Percentiles rank a stretch among this genome's conserved stretches.
Conservation (phyloP, 305 asterid species). For the Fraxinus nigra region DNA sequence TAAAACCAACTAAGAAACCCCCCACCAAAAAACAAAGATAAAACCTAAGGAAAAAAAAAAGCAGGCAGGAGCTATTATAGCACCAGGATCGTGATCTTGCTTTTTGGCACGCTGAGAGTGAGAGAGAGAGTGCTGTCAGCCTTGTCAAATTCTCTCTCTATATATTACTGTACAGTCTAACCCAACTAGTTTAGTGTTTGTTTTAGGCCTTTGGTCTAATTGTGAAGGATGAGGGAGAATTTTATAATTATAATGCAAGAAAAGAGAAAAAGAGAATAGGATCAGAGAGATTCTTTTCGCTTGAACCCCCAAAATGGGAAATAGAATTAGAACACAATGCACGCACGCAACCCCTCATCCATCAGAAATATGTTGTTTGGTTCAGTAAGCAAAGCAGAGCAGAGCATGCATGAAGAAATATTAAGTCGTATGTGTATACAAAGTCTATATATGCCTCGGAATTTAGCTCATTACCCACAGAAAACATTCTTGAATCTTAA, state of each 20-base stretch:
- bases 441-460: neutral
- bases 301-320: slow-evolving; percentile 32
- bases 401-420: slow-evolving; percentile 40
- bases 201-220: neutral
- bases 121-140: slow-evolving; percentile 24
- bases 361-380: slow-evolving; percentile 31
- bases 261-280: neutral
- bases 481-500: neutral
- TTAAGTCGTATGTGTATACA: neutral
- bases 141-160: slow-evolving; percentile 17
- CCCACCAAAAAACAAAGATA: slow-evolving; percentile 22
- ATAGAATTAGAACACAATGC: slow-evolving; percentile 41
- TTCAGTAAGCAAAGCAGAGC: slow-evolving; percentile 27
- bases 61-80: slow-evolving; percentile 27
- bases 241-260: neutral
- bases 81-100: slow-evolving; percentile 31
- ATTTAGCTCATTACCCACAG: neutral
- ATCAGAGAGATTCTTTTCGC: slow-evolving; percentile 32
- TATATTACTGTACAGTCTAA: neutral
- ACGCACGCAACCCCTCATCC: slow-evolving; percentile 73
- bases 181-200: neutral
- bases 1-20: neutral
- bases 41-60: slow-evolving; percentile 12
- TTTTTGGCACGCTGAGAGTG: slow-evolving; percentile 43
- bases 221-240: slow-evolving; percentile 4